Evolutionary conservation across 1,284 basidiomycete genomes (phyloP).

Genomic region (Cryptococcus floricola): DNA sequence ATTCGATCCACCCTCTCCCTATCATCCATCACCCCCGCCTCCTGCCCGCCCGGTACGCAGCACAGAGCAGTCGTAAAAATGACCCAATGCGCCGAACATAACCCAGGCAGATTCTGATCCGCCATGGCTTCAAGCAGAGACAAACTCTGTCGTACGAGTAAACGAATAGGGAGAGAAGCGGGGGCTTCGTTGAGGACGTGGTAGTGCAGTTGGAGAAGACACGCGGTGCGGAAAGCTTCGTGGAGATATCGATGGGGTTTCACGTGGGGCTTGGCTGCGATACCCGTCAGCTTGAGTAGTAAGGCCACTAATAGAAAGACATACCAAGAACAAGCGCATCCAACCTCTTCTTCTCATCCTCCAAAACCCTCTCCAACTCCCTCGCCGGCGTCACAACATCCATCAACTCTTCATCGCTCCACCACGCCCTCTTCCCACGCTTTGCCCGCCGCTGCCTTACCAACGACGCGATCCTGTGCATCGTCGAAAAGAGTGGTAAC

Average conservation of each 20-base stretch:
- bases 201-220: slow-evolving; percentile 25
- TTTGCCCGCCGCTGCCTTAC: slow-evolving; percentile 18
- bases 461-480: slow-evolving; percentile 28
- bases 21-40: slow-evolving; percentile 23
- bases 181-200: slow-evolving; percentile 31
- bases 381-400: slow-evolving; percentile 25
- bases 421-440: slow-evolving; percentile 4
- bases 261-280: slow-evolving; percentile 26
- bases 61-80: slow-evolving; percentile 33
- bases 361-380: slow-evolving; percentile 24
- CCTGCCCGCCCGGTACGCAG: slow-evolving; percentile 16
- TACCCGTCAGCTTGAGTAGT: not conserved
- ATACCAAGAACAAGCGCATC: slow-evolving; percentile 24
- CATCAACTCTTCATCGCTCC: slow-evolving; percentile 29
- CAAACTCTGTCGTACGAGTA: slow-evolving; percentile 30
- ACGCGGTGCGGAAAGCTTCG: slow-evolving; percentile 35
- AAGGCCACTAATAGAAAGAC: slow-evolving; percentile 1
- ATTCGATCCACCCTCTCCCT: slow-evolving; percentile 24
- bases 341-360: slow-evolving; percentile 28
- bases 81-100: slow-evolving; percentile 36
- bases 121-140: slow-evolving; percentile 34
- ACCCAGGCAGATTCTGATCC: slow-evolving; percentile 30
- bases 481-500: slow-evolving; percentile 26
- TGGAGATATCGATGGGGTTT: slow-evolving; percentile 33
- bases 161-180: slow-evolving; percentile 23